phyloP scores from a whole-genome alignment of 2,329 filamentous ascomycete genomes.

The Alternaria longipes region DNA sequence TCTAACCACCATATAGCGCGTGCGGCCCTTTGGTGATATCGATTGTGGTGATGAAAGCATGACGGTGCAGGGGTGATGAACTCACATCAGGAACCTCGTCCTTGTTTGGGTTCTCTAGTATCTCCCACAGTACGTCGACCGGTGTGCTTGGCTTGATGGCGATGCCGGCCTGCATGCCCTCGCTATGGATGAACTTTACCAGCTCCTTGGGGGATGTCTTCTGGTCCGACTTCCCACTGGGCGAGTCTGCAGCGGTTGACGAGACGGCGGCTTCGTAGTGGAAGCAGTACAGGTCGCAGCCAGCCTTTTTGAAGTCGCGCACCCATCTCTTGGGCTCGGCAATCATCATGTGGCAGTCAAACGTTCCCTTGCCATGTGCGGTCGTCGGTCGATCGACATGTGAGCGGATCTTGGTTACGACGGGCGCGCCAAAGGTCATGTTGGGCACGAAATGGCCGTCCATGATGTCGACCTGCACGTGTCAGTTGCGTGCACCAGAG shows the following conservation, averaged over 20 bases:
- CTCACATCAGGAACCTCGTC: constrained; percentile 88
- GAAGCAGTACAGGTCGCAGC: constrained; percentile 99
- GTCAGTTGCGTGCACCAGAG: constrained; percentile 55
- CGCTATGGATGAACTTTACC: constrained; percentile 88
- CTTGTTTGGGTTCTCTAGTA: constrained; percentile 76
- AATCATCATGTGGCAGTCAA: constrained; percentile 99
- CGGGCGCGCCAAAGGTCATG: constrained; percentile 94
- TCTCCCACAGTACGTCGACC: constrained; percentile 91
- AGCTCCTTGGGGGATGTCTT: constrained; percentile 85
- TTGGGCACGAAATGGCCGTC: constrained; percentile 99
- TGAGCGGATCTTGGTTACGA: constrained; percentile 90
- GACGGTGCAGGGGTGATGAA: constrained; percentile 27
- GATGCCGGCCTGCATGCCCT: constrained; percentile 89
- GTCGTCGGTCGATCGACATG: constrained; percentile 80
- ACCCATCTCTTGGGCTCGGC: constrained; percentile 99
- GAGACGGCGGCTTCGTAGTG: constrained; percentile 94
- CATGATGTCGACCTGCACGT: constrained; percentile 97
- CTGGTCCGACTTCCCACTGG: constrained; percentile 71
- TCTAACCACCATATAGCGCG: constrained; percentile 26
- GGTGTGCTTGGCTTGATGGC: constrained; percentile 93
- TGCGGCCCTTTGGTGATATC: constrained; percentile 25
- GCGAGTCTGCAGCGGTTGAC: constrained; percentile 83
- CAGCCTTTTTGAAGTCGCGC: constrained; percentile 89
- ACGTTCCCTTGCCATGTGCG: constrained; percentile 83
- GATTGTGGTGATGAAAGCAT: constrained; percentile 19